Conservation (phyloP, 2,329 filamentous ascomycete species). For the Epichloe gansuensis region DNA sequence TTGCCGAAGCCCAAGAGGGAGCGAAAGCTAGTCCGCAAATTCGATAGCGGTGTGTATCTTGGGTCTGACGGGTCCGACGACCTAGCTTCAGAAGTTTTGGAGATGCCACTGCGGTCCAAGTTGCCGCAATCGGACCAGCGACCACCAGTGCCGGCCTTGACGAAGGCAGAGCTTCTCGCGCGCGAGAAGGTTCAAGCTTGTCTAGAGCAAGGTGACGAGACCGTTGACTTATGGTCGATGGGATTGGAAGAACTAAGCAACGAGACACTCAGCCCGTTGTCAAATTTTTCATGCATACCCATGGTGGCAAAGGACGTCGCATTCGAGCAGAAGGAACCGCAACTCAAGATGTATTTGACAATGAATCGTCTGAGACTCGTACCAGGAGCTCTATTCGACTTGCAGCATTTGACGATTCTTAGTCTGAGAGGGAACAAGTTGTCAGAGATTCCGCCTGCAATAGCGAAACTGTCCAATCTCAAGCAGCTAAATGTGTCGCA, state of each 20-base stretch:
- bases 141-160: conserved; percentile 18
- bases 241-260: conserved; percentile 42
- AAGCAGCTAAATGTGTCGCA: conserved; percentile 53
- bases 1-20: conserved; percentile 27
- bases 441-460: conserved; percentile 45
- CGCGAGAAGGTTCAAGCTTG: conserved; percentile 36
- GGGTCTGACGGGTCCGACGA: conserved; percentile 44
- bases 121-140: conserved; percentile 25
- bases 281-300: conserved; percentile 41
- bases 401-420: conserved; percentile 50
- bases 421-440: conserved; percentile 55
- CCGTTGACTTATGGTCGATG: conserved; percentile 49
- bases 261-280: conserved; percentile 43
- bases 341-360: conserved; percentile 49
- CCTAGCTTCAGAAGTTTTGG: conserved; percentile 18
- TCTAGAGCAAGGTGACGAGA: conserved; percentile 46
- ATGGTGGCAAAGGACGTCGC: conserved; percentile 42
- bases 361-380: conserved; percentile 44
- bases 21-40: conserved; percentile 43
- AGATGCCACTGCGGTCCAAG: conserved; percentile 20
- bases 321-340: conserved; percentile 46
- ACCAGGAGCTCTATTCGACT: conserved; percentile 48
- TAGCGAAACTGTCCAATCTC: conserved; percentile 46
- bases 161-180: conserved; percentile 31
- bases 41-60: conserved; percentile 60